Evolutionary conservation across 306 rosid genomes (phyloP).

Genomic region (Cucurbita ficifolia): DNA sequence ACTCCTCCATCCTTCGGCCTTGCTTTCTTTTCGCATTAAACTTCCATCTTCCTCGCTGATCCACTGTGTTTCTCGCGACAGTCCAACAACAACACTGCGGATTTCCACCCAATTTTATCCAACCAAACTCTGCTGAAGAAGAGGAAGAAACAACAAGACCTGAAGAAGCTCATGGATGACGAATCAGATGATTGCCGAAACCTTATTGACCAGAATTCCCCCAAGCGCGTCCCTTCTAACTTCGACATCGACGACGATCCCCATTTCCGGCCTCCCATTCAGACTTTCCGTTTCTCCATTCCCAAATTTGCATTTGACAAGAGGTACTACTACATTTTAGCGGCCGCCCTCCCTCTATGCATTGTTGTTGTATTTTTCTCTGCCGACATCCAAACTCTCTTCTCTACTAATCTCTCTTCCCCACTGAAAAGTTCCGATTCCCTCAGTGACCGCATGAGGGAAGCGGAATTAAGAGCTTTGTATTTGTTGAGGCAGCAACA

Average conservation of each 20-base stretch:
- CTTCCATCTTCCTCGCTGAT: background rate
- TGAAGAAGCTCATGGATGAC: slow-evolving; percentile 20
- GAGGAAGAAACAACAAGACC: slow-evolving; percentile 14
- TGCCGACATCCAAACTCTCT: slow-evolving; percentile 29
- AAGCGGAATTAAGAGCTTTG: slow-evolving; percentile 74
- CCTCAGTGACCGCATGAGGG: slow-evolving; percentile 39
- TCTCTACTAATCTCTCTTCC: slow-evolving; percentile 24
- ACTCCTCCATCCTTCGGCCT: background rate
- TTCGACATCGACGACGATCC: slow-evolving; percentile 40
- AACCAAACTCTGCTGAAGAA: background rate
- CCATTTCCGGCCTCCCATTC: background rate
- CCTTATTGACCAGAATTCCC: slow-evolving; percentile 47
- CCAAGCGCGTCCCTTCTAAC: slow-evolving; percentile 27
- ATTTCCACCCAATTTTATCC: background rate
- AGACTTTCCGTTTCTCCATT: slow-evolving; percentile 18
- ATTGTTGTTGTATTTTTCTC: slow-evolving; percentile 29
- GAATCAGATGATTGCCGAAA: slow-evolving; percentile 68
- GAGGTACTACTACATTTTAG: slow-evolving; percentile 25
- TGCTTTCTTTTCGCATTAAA: background rate
- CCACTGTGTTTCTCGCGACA: background rate
- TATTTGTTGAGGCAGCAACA: slow-evolving; percentile 56
- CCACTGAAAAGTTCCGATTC: slow-evolving; percentile 15
- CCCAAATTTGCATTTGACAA: slow-evolving; percentile 26
- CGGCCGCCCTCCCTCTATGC: slow-evolving; percentile 26
- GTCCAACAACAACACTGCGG: background rate